A percentile compares a stretch with the other conserved stretches of the same genome.
Conservation (phyloP, 495 filamentous ascomycete species). For the Amorphotheca resinae region DNA sequence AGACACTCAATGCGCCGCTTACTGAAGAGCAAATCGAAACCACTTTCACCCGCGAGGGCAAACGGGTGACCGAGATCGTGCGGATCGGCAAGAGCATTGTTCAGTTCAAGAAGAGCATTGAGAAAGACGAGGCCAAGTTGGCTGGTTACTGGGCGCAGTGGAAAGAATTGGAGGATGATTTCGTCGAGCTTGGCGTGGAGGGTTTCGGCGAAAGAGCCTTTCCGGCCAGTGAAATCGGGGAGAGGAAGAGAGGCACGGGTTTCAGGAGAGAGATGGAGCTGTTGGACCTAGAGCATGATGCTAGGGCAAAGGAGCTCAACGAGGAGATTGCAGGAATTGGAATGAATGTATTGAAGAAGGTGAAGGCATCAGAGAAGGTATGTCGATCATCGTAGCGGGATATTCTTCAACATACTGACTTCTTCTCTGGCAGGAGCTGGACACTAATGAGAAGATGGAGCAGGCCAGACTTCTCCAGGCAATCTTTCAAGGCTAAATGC, state of each 20-base stretch:
- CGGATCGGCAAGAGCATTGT: conserved; percentile 12
- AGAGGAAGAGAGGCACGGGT: not conserved
- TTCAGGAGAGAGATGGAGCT: conserved; percentile 13
- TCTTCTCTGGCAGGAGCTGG: conserved; percentile 9
- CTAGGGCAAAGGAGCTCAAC: conserved; percentile 11
- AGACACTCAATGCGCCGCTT: conserved; percentile 4
- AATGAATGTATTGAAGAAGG: conserved; percentile 15
- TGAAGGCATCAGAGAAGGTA: conserved; percentile 21
- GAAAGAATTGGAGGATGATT: conserved; percentile 15
- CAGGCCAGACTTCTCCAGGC: conserved; percentile 9
- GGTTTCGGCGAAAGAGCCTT: conserved; percentile 8
- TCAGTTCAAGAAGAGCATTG: conserved; percentile 12
- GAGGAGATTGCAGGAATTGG: conserved; percentile 16
- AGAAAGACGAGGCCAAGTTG: conserved; percentile 16
- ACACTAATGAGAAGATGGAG: conserved; percentile 11
- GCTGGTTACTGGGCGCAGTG: conserved; percentile 15
- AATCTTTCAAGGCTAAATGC: conserved; percentile 4
- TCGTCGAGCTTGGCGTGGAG: conserved; percentile 11
- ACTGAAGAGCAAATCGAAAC: conserved; percentile 12
- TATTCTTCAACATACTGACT: not conserved
- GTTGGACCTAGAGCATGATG: conserved; percentile 7
- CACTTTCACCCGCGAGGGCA: conserved; percentile 1
- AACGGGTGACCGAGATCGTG: conserved; percentile 5
- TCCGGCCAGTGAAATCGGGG: not conserved
- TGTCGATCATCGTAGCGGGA: not conserved